Evolutionary conservation across 805 yeast species (phyloP), one percentile per base, ranked within the genome.

Genomic region (Sugiyamaella americana): DNA sequence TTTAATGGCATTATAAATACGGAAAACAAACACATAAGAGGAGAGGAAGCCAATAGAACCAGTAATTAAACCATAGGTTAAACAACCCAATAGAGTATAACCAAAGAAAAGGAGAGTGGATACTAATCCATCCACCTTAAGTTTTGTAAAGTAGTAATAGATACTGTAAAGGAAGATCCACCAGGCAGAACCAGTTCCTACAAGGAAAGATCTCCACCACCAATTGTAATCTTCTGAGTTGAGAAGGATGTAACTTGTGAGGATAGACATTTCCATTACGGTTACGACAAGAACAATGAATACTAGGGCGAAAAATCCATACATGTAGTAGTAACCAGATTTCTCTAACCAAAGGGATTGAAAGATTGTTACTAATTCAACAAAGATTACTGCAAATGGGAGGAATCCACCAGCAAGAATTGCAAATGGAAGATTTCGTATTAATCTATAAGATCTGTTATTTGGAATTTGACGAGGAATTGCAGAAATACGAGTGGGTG

Each of bases 131-230:
- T 83, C 91, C 23, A 77, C 73, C 40, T 85, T 73, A 40, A 77
- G 74, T 61, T 85, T 68, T 56, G 75, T 72, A 43, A 70, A 68
- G 43, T 76, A 57, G 57, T 78, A 76, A 61, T 87, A 86, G 18
- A 82, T 57, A 4, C 91, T 76, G 61, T 84, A 87, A 5, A 71
- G 62, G 53, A 78, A 78, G 48, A 87, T 72, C 65, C 83, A 86
- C 71, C 82, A 71, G 24, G 87, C 87, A 41, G 85, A 75, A 48
- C 89, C 79, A 3, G 78, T 69, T 3, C 94, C 86, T 23, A 80
- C 77, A 45, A 78, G 62, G 63, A 86, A 87, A 10, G 87, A 71
- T 54, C 81, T 72, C 95, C 95, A 87, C 60, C 85, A 86, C 96
- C 96, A 88, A 54, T 73, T 67, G 42, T 76, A 75, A 58, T 69